Base-by-base conservation (phyloP, 2,329 filamentous ascomycete genomes). In the Penicillium rolfsii region DNA sequence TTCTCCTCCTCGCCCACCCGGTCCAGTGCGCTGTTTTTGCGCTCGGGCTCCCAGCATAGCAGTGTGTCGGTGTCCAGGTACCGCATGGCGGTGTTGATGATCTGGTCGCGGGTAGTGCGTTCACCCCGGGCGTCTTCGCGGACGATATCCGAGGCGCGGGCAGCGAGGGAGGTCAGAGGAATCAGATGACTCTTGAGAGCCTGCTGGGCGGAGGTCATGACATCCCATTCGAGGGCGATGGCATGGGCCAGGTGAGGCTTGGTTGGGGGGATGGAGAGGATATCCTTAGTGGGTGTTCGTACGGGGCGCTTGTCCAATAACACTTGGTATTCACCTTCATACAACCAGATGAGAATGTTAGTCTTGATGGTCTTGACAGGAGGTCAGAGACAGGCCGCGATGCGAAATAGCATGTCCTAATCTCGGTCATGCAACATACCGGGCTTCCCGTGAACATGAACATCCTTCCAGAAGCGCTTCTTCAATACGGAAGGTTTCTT, bases 21-120 rank as follows among this genome's bases (percentile, higher is more conserved):
- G 43, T 87, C 78, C 38, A 81, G 78, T 2, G 82, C 81, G 43
- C 84, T 77, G 61, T 80, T 67, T 49, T 78, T 79, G 58, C 79
- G 79, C 70, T 82, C 83, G 0, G 88, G 88, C 19, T 87, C 92
- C 91, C 93, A 97, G 84, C 94, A 98, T 1, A 99, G 86, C 38
- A 98, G 80, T 0, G 91, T 93, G 78, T 99, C 95, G 0, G 95
- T 98, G 70, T 93, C 88, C 28, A 99, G 84, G 76, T 98, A 98
- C 50, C 90, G 86, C 83, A 98, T 85, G 55, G 95, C 79, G 64
- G 87, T 88, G 19, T 80, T 82, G 16, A 89, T 80, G 50, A 97
- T 87, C 43, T 84, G 80, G 0, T 84, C 74, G 38, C 93, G 84
- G 40, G 90, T 82, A 26, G 82, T 80, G 16, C 71, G 74, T 41